Evolutionary conservation across 352 stramenopile species (phyloP), one percentile per base, ranked within the genome.

Genomic region (Globisporangium paddicum): DNA sequence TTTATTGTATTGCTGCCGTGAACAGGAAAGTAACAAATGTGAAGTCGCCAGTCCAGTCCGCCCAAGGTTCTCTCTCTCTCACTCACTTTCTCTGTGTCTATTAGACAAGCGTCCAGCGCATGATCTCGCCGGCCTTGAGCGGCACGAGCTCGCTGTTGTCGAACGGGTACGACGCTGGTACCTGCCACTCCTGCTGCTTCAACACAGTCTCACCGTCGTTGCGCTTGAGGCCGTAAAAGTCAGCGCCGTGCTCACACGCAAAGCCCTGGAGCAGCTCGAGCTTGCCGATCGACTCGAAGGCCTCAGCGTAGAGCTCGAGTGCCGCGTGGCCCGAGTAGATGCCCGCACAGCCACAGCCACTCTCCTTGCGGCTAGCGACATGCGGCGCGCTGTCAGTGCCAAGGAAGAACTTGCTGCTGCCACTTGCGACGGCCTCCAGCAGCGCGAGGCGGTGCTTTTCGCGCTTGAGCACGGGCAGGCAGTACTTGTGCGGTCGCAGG

Each of bases 401-500:
- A 4, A 99, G 66, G 71, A 99, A 99, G 69, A 99, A 99, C 78
- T 99, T 99, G 53, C 77, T 73, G 58, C 64, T 97, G 47, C 96
- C 97, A 45, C 82, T 97, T 1, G 82, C 91, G 9, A 97, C 84
- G 1, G 95, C 96, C 18, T 88, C 58, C 1, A 98, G 66, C 40
- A 99, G 74, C 52, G 96, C 95, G 61, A 85, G 75, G 42, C 95
- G 86, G 74, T 97, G 91, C 71, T 82, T 75, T 82, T 98, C 93
- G 42, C 86, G 87, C 84, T 99, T 99, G 40, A 99, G 82, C 63
- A 99, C 97, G 1, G 97, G 97, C n/a, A 99, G 75, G 64, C 97
- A 99, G 82, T 99, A 99, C 75, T 98, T 98, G 77, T 99, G 98
- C n/a, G 98, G 98, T 59, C 88, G 89, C 41, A 99, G 77, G 0